phyloP scores from a whole-genome alignment of 225 moss, liverwort and hornwort genomes.

The Sphagnum contortum region DNA sequence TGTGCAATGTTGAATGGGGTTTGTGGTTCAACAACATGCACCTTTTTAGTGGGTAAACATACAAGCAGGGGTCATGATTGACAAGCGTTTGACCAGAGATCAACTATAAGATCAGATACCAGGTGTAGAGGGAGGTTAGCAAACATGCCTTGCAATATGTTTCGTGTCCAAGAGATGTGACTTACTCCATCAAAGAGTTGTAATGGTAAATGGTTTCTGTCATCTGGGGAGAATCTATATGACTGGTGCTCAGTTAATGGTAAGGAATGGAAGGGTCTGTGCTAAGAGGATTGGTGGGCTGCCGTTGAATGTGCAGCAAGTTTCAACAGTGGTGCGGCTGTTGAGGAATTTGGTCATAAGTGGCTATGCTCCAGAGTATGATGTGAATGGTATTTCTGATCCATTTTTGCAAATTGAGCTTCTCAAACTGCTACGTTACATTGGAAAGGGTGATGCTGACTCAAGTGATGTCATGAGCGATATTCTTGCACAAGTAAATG shows the following conservation, averaged over 20 bases:
- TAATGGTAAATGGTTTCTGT: constrained; percentile 1
- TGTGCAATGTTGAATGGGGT: too few species aligned
- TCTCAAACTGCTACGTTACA: constrained; percentile 59
- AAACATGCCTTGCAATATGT: not conserved
- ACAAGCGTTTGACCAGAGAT: not conserved
- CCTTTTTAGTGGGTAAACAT: too few species aligned
- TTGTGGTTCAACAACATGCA: too few species aligned
- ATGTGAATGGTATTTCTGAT: constrained; percentile 80
- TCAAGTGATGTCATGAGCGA: constrained; percentile 97
- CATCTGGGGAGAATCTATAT: not conserved
- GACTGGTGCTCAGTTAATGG: not conserved
- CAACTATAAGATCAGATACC: not conserved
- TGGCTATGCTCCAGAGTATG: constrained; percentile 86
- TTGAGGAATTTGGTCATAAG: constrained; percentile 76
- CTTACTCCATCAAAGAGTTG: not conserved
- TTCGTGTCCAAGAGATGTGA: not conserved
- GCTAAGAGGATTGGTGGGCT: constrained; percentile 7
- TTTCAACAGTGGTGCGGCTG: constrained; percentile 67
- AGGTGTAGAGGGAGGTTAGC: too few species aligned
- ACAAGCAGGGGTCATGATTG: too few species aligned
- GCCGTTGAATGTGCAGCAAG: constrained; percentile 64
- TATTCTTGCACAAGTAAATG: constrained; percentile 76
- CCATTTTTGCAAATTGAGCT: constrained; percentile 85
- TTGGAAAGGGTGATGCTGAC: constrained; percentile 83
- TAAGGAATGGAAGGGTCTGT: not conserved